A percentile compares a stretch with the other conserved stretches of the same genome.
Conservation (phyloP, 306 rosid genomes). For the Cicer yamashitae region DNA sequence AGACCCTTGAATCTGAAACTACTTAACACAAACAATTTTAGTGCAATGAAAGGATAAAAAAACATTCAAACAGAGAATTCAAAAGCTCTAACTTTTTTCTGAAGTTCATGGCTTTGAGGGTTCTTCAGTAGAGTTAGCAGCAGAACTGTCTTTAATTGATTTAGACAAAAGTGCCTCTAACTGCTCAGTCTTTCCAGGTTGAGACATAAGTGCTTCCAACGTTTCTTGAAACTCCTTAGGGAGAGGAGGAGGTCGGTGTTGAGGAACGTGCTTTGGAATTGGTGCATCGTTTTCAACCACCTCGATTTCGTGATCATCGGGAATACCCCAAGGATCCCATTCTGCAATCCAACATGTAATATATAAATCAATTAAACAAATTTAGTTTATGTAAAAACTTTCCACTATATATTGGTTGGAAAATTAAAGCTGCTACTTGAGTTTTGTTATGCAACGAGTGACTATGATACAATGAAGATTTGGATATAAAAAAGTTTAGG, state of each 20-base stretch:
- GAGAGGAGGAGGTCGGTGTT: conserved; percentile 84
- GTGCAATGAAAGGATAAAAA: conserved; percentile 28
- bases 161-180: conserved; percentile 5
- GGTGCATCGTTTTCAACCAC: conserved; percentile 88
- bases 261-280: conserved; percentile 84
- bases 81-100: conserved; percentile 37
- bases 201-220: conserved; percentile 51
- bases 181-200: conserved; percentile 2
- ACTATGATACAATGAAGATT: neutral
- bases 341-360: conserved; percentile 59
- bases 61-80: conserved; percentile 39
- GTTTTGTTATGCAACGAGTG: neutral
- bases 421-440: neutral
- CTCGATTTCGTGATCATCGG: conserved; percentile 83
- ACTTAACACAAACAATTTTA: conserved; percentile 31
- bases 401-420: neutral
- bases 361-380: neutral
- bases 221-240: conserved; percentile 74
- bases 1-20: conserved; percentile 30
- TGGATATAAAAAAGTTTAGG: neutral
- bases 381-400: neutral
- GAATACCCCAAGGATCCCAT: conserved; percentile 96
- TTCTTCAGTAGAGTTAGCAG: conserved; percentile 53
- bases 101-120: conserved; percentile 54
- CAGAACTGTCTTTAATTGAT: conserved; percentile 20